Percentiles rank a stretch among this genome's conserved stretches.
Evolutionary conservation across 2,329 filamentous ascomycete genomes (phyloP).

Genomic region (Hypoxylon sp.): DNA sequence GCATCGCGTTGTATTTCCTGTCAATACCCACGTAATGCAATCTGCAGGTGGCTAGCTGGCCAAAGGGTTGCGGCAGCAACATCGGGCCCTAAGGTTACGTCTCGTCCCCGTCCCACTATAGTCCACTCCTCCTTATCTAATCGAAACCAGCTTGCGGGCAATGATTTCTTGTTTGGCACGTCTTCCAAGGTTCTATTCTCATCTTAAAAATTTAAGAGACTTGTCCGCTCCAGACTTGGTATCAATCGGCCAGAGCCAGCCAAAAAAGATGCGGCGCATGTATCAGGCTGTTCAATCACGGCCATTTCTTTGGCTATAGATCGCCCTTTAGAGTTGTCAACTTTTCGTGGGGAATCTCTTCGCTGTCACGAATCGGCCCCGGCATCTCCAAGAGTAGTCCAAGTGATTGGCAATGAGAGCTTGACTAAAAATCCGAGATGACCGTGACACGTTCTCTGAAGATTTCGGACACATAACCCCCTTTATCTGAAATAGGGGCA

Average conservation of each 20-base stretch:
- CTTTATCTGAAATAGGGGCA: slow-evolving; percentile 2
- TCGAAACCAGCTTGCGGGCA: slow-evolving; percentile 7
- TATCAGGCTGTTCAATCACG: slow-evolving; percentile 23
- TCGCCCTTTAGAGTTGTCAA: slow-evolving; percentile 14
- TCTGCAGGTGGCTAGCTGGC: slow-evolving; percentile 24
- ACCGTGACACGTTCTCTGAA: slow-evolving; percentile 15
- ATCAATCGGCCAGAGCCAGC: slow-evolving; percentile 18
- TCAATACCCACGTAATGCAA: slow-evolving; percentile 25
- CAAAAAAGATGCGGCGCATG: slow-evolving; percentile 17
- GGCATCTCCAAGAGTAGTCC: slow-evolving; percentile 3
- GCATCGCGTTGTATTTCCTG: slow-evolving; percentile 34
- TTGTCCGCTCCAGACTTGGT: slow-evolving; percentile 1
- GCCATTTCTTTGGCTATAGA: slow-evolving; percentile 30
- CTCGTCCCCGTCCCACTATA: slow-evolving; percentile 6
- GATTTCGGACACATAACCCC: not conserved
- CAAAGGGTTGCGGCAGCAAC: slow-evolving; percentile 5
- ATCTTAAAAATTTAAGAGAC: slow-evolving; percentile 13
- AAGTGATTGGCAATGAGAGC: slow-evolving; percentile 20
- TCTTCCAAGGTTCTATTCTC: slow-evolving; percentile 9
- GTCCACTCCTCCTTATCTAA: slow-evolving; percentile 24
- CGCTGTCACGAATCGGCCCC: slow-evolving; percentile 30
- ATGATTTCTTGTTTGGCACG: slow-evolving; percentile 6
- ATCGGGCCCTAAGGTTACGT: slow-evolving; percentile 5
- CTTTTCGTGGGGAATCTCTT: slow-evolving; percentile 19
- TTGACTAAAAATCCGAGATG: not conserved